Base-by-base conservation (phyloP, 805 yeast genomes). In the Lipomyces anomalus region DNA sequence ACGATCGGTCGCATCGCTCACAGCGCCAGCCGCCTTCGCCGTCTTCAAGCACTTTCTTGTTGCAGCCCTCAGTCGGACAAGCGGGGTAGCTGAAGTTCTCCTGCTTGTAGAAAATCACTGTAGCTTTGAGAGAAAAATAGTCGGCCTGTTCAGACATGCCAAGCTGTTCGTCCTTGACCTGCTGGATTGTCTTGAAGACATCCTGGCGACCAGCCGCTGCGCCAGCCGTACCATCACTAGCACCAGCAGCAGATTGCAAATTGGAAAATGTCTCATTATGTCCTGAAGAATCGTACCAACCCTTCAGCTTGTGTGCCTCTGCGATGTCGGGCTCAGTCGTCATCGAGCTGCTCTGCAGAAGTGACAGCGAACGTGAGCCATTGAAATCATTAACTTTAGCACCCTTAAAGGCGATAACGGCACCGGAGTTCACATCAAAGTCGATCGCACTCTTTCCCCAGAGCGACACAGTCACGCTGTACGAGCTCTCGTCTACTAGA, bases 201-300 rank as follows among this genome's bases (percentile, higher is more conserved):
- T 69, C 65, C 34, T 79, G 71, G 16, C 72, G 61, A 34, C 61
- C 67, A 11, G 62, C 60, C 7, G 63, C 63, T n/a, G 67, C 56
- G 18, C 65, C 48, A 18, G 62, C 59, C 1, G 69, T 49, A n/a
- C 67, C 65, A 2, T 40, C 35, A 11, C 45, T 36, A 17, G 67
- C 51, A 54, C 81, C 88, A 4, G 68, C 63, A 2, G 49, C 41
- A 6, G 47, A 43, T 59, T 77, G 80, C 61, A 86, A 65, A 7
- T 50, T 35, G 7, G 40, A 75, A 69, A 84, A 88, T 33, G 64
- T 67, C 45, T 78, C 79, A 43, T 70, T 66, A 20, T 73, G 72
- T 33, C 96, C 97, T 56, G 76, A 79, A 34, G 82, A 75, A 60
- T 87, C 95, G 60, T 79, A 92, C 99, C 99, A 92, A 4, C 97